Conservation (phyloP, 495 filamentous ascomycete species). For the Daldinia loculata region DNA sequence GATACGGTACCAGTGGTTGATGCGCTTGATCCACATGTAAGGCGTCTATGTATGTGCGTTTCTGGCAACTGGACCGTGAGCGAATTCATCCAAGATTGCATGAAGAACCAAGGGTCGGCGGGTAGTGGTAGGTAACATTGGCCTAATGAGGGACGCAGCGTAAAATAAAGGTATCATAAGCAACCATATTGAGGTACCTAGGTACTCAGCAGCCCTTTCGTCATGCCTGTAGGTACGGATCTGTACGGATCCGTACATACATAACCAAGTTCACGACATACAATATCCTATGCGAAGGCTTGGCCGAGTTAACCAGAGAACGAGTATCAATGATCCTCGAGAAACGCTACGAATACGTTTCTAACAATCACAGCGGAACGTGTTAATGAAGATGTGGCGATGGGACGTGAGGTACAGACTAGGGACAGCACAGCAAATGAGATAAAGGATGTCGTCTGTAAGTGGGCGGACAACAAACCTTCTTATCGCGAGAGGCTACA, state of each 20-base stretch:
- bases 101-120: constrained; percentile 31
- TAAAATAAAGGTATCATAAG: constrained; percentile 17
- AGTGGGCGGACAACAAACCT: constrained; percentile 15
- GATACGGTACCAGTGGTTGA: constrained; percentile 5
- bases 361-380: background rate
- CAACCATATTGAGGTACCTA: constrained; percentile 16
- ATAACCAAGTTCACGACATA: constrained; percentile 5
- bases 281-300: constrained; percentile 6
- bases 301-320: background rate
- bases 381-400: constrained; percentile 1
- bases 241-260: background rate
- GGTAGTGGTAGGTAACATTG: constrained; percentile 27
- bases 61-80: constrained; percentile 33
- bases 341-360: background rate
- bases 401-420: background rate
- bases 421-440: constrained; percentile 5
- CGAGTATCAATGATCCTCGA: background rate
- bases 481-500: constrained; percentile 40
- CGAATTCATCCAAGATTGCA: constrained; percentile 44
- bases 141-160: constrained; percentile 17
- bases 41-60: constrained; percentile 12
- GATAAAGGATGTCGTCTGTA: constrained; percentile 6
- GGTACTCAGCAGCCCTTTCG: constrained; percentile 20
- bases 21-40: constrained; percentile 16
- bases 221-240: background rate